These are phyloP conservation scores for Buxus sempervirens DNA, from an alignment of 164 flowering plant genomes.

Conservation along the genomic window DNA sequence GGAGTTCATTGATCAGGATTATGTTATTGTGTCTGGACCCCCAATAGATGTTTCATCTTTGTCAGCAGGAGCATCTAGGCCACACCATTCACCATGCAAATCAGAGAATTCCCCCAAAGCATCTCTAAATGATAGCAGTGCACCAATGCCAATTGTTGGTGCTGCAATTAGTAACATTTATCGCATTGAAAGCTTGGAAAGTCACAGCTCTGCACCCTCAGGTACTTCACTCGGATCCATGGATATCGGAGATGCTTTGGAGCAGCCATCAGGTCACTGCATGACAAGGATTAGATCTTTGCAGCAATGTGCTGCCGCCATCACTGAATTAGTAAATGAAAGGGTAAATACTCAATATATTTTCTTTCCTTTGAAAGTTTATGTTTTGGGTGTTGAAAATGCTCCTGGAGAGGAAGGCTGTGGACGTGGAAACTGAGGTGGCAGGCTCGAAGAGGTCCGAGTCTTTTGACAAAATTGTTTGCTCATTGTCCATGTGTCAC, in stretches of 20 bases:
- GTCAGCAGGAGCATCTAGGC: conserved; percentile 45
- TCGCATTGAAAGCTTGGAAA: conserved; percentile 55
- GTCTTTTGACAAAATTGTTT: too few species aligned
- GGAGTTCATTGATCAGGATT: conserved; percentile 84
- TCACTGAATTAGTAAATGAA: conserved; percentile 68
- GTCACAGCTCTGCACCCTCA: conserved; percentile 69
- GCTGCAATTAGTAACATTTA: conserved; percentile 24
- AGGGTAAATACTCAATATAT: conserved; percentile 44
- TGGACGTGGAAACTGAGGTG: too few species aligned
- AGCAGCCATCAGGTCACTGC: conserved; percentile 70
- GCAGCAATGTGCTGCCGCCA: conserved; percentile 74
- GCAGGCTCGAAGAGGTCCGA: too few species aligned
- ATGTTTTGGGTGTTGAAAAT: neutral
- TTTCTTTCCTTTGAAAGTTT: neutral
- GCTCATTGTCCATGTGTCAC: too few species aligned
- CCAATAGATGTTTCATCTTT: conserved; percentile 57
- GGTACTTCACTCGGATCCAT: conserved; percentile 76
- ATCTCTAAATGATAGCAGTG: conserved; percentile 27
- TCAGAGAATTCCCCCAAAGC: conserved; percentile 31
- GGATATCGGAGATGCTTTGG: conserved; percentile 60
- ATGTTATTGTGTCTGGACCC: conserved; percentile 88
- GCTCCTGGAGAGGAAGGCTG: neutral
- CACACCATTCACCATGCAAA: conserved; percentile 38
- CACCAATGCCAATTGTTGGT: conserved; percentile 72
- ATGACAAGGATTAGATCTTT: conserved; percentile 75